A percentile compares a stretch with the other conserved stretches of the same genome.
phyloP scores from a whole-genome alignment of 2,329 filamentous ascomycete genomes.

The Bipolaris victoriae region DNA sequence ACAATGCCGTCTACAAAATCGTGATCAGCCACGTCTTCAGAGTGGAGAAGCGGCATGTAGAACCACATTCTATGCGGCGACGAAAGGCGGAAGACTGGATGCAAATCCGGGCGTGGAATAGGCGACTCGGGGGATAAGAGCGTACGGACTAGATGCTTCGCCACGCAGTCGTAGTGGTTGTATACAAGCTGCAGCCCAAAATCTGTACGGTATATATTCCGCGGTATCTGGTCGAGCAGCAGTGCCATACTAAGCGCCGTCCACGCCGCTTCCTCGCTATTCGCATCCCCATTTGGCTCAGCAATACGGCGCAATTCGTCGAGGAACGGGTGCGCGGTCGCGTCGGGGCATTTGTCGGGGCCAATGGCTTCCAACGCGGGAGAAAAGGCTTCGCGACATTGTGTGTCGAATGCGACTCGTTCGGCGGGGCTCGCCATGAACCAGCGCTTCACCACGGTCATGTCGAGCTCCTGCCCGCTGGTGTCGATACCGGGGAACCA shows the following conservation, averaged over 20 bases:
- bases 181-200: slow-evolving; percentile 57
- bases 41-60: slow-evolving; percentile 66
- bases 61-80: slow-evolving; percentile 61
- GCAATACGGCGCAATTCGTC: slow-evolving; percentile 36
- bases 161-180: slow-evolving; percentile 62
- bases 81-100: slow-evolving; percentile 40
- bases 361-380: slow-evolving; percentile 48
- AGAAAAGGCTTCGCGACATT: slow-evolving; percentile 44
- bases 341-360: slow-evolving; percentile 42
- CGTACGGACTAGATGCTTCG: slow-evolving; percentile 52
- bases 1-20: slow-evolving; percentile 46
- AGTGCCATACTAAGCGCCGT: slow-evolving; percentile 59
- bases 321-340: slow-evolving; percentile 48
- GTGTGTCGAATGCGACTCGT: slow-evolving; percentile 45
- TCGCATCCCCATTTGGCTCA: slow-evolving; percentile 2
- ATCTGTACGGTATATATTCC: slow-evolving; percentile 64
- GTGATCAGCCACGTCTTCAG: slow-evolving; percentile 58
- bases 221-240: slow-evolving; percentile 67
- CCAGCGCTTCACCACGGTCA: slow-evolving; percentile 45
- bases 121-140: slow-evolving; percentile 42
- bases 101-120: slow-evolving; percentile 35
- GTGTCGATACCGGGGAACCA: slow-evolving; percentile 49
- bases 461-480: slow-evolving; percentile 31
- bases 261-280: slow-evolving; percentile 38
- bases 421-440: slow-evolving; percentile 45